phyloP scores from a whole-genome alignment of 805 yeast genomes.

The Lachancea meyersii region DNA sequence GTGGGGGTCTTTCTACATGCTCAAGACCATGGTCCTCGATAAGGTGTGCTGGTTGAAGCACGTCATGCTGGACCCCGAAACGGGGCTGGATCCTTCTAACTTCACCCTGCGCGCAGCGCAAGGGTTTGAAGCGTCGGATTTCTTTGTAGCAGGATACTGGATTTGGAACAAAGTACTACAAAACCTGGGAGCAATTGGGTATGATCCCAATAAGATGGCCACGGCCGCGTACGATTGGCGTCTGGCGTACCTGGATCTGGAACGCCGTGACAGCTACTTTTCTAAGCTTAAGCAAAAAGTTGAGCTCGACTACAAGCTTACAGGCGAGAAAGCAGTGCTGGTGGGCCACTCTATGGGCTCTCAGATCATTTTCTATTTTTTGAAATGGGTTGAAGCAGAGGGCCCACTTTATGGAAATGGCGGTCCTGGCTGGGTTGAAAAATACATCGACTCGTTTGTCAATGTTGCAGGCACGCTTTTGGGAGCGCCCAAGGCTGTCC shows the following conservation, averaged over 20 bases:
- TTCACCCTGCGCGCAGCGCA: slow-evolving; percentile 82
- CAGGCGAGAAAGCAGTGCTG: slow-evolving; percentile 64
- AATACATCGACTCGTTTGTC: slow-evolving; percentile 70
- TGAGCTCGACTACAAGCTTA: slow-evolving; percentile 48
- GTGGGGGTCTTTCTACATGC: slow-evolving; percentile 97
- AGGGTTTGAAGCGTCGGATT: slow-evolving; percentile 95
- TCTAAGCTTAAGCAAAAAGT: slow-evolving; percentile 65
- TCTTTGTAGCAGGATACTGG: slow-evolving; percentile 97
- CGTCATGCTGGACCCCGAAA: slow-evolving; percentile 78
- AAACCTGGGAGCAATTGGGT: slow-evolving; percentile 88
- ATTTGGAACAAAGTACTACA: slow-evolving; percentile 96
- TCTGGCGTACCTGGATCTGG: slow-evolving; percentile 81
- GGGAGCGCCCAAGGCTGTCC: slow-evolving; percentile 92
- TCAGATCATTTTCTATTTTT: slow-evolving; percentile 77
- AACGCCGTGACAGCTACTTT: slow-evolving; percentile 80
- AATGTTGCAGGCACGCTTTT: slow-evolving; percentile 85
- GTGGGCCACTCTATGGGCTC: slow-evolving; percentile 97
- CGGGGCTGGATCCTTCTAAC: slow-evolving; percentile 89
- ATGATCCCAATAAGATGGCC: slow-evolving; percentile 83
- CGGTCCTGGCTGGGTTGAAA: slow-evolving; percentile 84
- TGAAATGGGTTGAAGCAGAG: slow-evolving; percentile 94
- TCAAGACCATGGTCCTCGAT: slow-evolving; percentile 84
- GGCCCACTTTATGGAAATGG: slow-evolving; percentile 84
- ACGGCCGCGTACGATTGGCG: slow-evolving; percentile 98
- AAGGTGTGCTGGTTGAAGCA: slow-evolving; percentile 92